Evolutionary conservation across 1,284 basidiomycete genomes (phyloP), one percentile per base, ranked within the genome.

Genomic region (Ustilago loliicola): DNA sequence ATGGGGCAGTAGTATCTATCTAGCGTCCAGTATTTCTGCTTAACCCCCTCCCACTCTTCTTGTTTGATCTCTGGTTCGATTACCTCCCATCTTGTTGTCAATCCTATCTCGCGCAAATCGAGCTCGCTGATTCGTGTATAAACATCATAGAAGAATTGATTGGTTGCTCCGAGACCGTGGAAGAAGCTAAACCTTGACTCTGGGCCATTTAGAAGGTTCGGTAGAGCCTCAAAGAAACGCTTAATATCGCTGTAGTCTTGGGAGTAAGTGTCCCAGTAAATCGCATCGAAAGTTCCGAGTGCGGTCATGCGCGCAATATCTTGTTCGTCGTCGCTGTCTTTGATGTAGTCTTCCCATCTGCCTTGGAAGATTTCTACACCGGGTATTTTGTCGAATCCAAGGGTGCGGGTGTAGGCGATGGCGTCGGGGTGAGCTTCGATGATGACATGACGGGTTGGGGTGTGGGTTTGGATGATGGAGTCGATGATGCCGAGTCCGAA

Each of bases 401-500:
- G 89, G 87, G 63, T 23, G 62, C 88, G 90, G 91, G 96, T 94
- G 83, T 93, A 90, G 60, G 88, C 87, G 11, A 98, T 89, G 1
- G 98, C 96, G 83, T 97, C 94, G 0, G 93, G 93, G 85, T 99
- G 97, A 0, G 96, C 92, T 87, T 99, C 97, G 74, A 98, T 92
- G 80, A 99, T 97, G 67, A 94, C 91, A 86, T 99, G 97, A 38
- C 91, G 88, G 2, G 88, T 86, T 0, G 94, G 93, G 6, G 89
- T 85, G 51, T 93, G 88, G 1, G 87, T 85, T 87, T 96, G 94
- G 86, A 97, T 93, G 45, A 94, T 88, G 21, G 89, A 88, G 85
- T 98, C 95, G 80, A 98, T 94, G 66, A 98, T 96, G 15, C 96
- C 96, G 11, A 99, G 89, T 13, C 96, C 96, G 83, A 96, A 98